A percentile compares a stretch with the other conserved stretches of the same genome.
Evolutionary conservation across 257 asterid genomes (phyloP).

Genomic region (Nicotiana tomentosiformis): DNA sequence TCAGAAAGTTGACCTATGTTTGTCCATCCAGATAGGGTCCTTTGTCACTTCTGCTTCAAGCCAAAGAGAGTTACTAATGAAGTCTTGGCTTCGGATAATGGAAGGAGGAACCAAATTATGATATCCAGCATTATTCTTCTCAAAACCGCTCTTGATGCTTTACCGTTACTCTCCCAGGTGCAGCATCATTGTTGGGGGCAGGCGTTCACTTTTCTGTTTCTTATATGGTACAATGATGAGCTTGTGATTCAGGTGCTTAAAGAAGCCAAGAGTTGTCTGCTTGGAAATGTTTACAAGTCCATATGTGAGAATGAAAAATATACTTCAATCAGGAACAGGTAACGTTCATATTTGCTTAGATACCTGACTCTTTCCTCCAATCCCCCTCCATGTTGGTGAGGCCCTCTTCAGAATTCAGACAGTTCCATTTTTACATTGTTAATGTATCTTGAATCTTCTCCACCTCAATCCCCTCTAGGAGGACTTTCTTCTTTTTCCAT

Average conservation of each 20-base stretch:
- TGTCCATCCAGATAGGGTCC: conserved; percentile 76
- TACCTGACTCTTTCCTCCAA: not conserved
- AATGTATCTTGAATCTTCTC: not conserved
- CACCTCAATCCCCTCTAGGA: conserved; percentile 2
- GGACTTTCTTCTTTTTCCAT: not conserved
- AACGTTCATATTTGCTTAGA: conserved; percentile 5
- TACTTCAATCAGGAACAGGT: conserved; percentile 75
- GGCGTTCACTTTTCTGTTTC: not conserved
- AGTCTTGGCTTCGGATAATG: conserved; percentile 59
- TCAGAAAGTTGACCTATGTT: conserved; percentile 13
- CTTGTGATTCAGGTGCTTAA: conserved; percentile 61
- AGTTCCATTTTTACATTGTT: not conserved
- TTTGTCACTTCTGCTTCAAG: conserved; percentile 97
- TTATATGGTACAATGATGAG: conserved; percentile 1
- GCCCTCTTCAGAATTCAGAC: not conserved
- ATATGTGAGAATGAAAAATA: conserved; percentile 82
- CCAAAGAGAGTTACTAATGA: conserved; percentile 78
- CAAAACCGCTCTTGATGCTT: conserved; percentile 89
- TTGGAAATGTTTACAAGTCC: conserved; percentile 74
- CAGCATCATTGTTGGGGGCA: conserved; percentile 9
- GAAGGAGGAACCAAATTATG: conserved; percentile 75
- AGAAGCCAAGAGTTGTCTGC: conserved; percentile 88
- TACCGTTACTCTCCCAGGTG: conserved; percentile 91
- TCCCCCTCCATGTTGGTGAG: not conserved
- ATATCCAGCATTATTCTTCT: conserved; percentile 90